These are phyloP conservation scores for Arabis hirsuta DNA, from an alignment of 345 rosid species.

Conservation along the genomic window DNA sequence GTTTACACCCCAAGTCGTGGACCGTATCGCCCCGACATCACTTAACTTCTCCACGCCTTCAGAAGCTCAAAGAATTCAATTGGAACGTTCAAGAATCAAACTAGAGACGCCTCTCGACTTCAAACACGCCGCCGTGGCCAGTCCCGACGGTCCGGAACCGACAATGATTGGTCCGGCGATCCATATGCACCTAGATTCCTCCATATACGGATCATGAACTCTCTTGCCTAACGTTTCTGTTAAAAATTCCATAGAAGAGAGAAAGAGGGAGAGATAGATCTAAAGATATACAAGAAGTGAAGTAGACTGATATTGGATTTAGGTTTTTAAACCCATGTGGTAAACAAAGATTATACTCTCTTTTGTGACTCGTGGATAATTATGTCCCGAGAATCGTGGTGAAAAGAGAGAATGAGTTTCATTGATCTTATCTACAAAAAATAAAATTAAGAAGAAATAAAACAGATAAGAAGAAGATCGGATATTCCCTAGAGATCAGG, in stretches of 20 bases:
- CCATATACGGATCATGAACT: slow-evolving; percentile 52
- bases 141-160: slow-evolving; percentile 88
- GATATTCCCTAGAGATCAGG: slow-evolving; percentile 37
- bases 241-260: slow-evolving; percentile 47
- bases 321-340: slow-evolving; percentile 35
- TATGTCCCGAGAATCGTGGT: slow-evolving; percentile 34
- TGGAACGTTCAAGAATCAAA: slow-evolving; percentile 69
- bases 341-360: slow-evolving; percentile 26
- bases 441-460: background rate
- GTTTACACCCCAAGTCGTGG: too few relatives aligned
- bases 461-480: slow-evolving; percentile 31
- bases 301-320: slow-evolving; percentile 38
- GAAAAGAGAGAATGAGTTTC: slow-evolving; percentile 39
- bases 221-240: slow-evolving; percentile 59
- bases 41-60: too few relatives aligned
- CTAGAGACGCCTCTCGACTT: slow-evolving; percentile 56
- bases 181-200: slow-evolving; percentile 43
- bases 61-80: too few relatives aligned
- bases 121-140: slow-evolving; percentile 77
- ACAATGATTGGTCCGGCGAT: slow-evolving; percentile 68
- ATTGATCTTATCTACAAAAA: slow-evolving; percentile 40
- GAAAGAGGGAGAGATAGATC: background rate
- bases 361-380: slow-evolving; percentile 30
- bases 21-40: too few relatives aligned
- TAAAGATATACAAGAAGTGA: slow-evolving; percentile 32